phyloP scores from a whole-genome alignment of 2,329 filamentous ascomycete genomes.

The Hymenoscyphus albidus region DNA sequence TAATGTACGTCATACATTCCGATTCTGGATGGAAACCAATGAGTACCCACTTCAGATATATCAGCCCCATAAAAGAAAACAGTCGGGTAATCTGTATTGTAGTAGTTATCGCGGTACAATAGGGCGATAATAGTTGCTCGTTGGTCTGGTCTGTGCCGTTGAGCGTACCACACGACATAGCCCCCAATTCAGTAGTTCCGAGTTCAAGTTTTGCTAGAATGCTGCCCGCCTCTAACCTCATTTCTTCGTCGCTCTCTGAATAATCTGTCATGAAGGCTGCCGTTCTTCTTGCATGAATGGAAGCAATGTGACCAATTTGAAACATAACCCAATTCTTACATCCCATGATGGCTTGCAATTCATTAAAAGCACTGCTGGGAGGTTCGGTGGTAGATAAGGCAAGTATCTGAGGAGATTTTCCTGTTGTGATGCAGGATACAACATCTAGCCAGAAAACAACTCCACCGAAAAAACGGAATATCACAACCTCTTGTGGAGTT shows the following conservation, averaged over 20 bases:
- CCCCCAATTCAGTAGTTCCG: constrained; percentile 17
- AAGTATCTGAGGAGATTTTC: constrained; percentile 40
- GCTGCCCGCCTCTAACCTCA: constrained; percentile 16
- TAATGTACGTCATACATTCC: constrained; percentile 16
- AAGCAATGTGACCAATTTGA: constrained; percentile 50
- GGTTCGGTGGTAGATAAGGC: constrained; percentile 42
- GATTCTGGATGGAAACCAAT: constrained; percentile 21
- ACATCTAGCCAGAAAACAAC: constrained; percentile 48
- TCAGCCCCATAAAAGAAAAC: constrained; percentile 24
- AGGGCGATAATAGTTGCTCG: constrained; percentile 4
- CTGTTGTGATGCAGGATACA: constrained; percentile 46
- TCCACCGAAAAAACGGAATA: constrained; percentile 45
- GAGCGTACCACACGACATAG: neutral
- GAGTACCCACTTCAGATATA: constrained; percentile 30
- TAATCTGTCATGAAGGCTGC: constrained; percentile 12
- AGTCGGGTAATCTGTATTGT: constrained; percentile 24
- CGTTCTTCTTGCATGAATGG: constrained; percentile 54
- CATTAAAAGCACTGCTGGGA: constrained; percentile 34
- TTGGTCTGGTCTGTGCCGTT: neutral
- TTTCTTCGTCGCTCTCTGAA: constrained; percentile 3
- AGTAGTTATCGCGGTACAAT: constrained; percentile 11
- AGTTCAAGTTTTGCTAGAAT: constrained; percentile 25
- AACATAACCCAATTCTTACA: constrained; percentile 55
- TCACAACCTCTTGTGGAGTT: constrained; percentile 43
- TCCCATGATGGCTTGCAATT: constrained; percentile 50